Evolutionary conservation across 257 asterid genomes (phyloP).

Genomic region (Solanum ossicruentum): DNA sequence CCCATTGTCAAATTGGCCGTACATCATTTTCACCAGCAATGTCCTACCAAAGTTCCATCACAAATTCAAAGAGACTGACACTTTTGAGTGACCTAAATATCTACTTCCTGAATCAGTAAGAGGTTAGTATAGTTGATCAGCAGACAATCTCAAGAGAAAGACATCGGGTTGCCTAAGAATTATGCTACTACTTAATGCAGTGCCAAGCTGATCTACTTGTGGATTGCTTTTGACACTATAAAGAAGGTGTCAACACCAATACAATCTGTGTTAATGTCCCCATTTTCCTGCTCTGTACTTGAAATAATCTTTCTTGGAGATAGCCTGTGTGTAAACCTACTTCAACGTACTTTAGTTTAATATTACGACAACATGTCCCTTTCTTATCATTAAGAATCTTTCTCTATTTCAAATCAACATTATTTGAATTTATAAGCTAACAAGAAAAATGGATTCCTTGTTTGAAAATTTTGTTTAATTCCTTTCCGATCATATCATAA

Average conservation of each 20-base stretch:
- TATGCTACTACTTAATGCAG: background rate
- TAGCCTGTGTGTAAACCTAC: background rate
- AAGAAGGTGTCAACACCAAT: background rate
- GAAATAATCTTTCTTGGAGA: background rate
- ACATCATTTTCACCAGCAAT: too few relatives aligned
- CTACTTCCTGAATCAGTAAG: background rate
- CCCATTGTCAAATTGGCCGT: too few relatives aligned
- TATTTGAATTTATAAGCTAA: background rate
- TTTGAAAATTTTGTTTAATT: background rate
- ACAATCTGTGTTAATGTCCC: background rate
- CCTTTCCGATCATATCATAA: background rate
- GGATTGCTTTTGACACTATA: background rate
- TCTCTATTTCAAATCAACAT: background rate
- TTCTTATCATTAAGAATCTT: background rate
- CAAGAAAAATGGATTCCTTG: background rate
- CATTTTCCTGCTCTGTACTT: background rate
- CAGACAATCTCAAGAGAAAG: background rate
- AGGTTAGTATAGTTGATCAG: background rate
- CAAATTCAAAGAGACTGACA: too few relatives aligned
- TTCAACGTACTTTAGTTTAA: background rate
- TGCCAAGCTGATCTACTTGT: background rate
- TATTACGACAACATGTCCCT: background rate
- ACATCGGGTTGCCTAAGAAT: background rate
- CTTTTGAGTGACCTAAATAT: too few relatives aligned
- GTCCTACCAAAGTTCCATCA: too few relatives aligned